Evolutionary conservation across 768 basidiomycete genomes (phyloP), one percentile per base, ranked within the genome.

Genomic region (Russula olivacea): DNA sequence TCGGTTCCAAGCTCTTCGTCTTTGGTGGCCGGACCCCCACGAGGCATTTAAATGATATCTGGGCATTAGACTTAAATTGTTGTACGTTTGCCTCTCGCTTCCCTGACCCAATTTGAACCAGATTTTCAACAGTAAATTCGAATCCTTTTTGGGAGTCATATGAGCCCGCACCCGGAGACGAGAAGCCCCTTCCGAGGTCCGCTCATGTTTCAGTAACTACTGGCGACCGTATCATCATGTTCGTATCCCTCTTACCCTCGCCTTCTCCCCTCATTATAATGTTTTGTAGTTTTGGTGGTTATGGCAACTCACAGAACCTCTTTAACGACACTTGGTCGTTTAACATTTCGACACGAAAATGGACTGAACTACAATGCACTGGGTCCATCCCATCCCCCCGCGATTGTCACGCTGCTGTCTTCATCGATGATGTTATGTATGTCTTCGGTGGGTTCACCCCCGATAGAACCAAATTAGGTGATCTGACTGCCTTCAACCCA

Each of bases 261-360:
- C 3, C 38, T 14, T 15, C 11, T 34, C 11, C 0, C 38, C 38
- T 38, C 12, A 36, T 14, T 36, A 36, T 36, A 15, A 38, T 38
- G 38, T 38, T 38, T 38, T 38, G 38, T 38, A 38, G 38, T 15
- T 38, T 99, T 68, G 97, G 97, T 38, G 97, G 97, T 51, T 98
- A 95, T 15, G 97, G 98, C 71, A 94, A 94, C 21, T 85, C 89
- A 71, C 98, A 89, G 75, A 95, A 98, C n/a, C n/a, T n/a, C 72
- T 99, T 98, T 76, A 98, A 98, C 73, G 97, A 99, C 72, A 98
- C 94, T 8, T 99, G 97, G 97, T 81, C 86, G 2, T 98, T 91
- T 74, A 92, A 96, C 72, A 77, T 93, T 55, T 80, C 79, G 45
- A 88, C 91, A 0, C 80, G 82, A 59, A 83, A 75, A 51, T 99